Evolutionary conservation across 306 rosid species (phyloP), one percentile per base, ranked within the genome.

Genomic region (Castanospermum australe): DNA sequence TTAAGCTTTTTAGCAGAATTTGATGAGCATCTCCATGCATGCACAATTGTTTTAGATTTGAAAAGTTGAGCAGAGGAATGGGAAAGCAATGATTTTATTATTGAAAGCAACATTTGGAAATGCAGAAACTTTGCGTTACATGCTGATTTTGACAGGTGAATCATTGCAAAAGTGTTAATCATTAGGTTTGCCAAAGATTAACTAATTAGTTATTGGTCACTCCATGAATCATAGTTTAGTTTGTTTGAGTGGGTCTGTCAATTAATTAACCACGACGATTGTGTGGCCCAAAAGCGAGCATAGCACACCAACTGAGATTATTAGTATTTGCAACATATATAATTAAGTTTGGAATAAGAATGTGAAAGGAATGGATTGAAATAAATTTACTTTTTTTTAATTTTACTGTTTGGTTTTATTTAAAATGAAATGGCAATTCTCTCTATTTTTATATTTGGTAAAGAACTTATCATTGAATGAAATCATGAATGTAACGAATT

Each of bases 131-230:
- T 75, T n/a, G n/a, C n/a, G 54, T 44, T 73, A 51, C 64, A 54
- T 67, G 47, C 8, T 67, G 80, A 81, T 75, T 56, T 75, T 81
- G 81, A 75, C 77, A 67, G 32, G 17, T 55, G 36, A 81, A 67
- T 75, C 39, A 81, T 81, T 75, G 71, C 20, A 17, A 75, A 74
- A 67, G 28, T 25, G 12, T 45, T 56, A 39, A 75, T 75, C 63
- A 67, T 67, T 57, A 25, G 71, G 59, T 67, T 67, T 67, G 77
- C 41, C 42, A 54, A 50, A 73, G 57, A 52, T 39, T 54, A 80
- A 65, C 62, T 45, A 73, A 80, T 54, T 65, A 81, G 65, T 61
- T 59, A 13, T 12, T 13, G 39, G 24, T 71, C n/a, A n/a, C n/a
- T n/a, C n/a, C n/a, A n/a, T n/a, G n/a, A n/a, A 62, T n/a, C n/a